Evolutionary conservation across 1,284 basidiomycete genomes (phyloP).

Genomic region (Caloboletus inedulis): DNA sequence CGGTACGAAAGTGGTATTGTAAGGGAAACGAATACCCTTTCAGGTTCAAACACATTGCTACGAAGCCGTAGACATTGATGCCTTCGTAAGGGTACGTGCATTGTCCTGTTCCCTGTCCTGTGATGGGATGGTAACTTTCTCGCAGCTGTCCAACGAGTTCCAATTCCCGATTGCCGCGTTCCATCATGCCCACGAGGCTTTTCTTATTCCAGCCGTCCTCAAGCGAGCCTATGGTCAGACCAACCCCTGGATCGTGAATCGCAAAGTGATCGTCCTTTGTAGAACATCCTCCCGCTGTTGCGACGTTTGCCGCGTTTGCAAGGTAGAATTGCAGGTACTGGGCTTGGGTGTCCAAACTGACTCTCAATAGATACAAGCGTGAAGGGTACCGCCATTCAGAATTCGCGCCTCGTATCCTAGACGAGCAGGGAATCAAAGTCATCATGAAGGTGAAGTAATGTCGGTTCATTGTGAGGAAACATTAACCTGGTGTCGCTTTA

Average conservation of each 20-base stretch:
- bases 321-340: conserved; percentile 33
- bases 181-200: conserved; percentile 87
- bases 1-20: neutral
- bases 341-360: neutral
- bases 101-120: neutral
- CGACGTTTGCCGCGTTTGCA: conserved; percentile 71
- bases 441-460: conserved; percentile 46
- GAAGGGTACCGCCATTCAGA: conserved; percentile 58
- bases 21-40: neutral
- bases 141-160: conserved; percentile 72
- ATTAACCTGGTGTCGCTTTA: conserved; percentile 22
- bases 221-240: conserved; percentile 67
- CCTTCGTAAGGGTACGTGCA: conserved; percentile 53
- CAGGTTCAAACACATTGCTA: conserved; percentile 61
- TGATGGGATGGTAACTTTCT: neutral
- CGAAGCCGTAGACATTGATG: conserved; percentile 78
- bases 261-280: conserved; percentile 7
- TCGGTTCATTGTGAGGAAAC: neutral
- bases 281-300: conserved; percentile 67
- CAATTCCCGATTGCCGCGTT: conserved; percentile 78
- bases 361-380: conserved; percentile 51
- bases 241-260: conserved; percentile 24
- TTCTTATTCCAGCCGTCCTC: conserved; percentile 76
- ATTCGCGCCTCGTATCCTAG: conserved; percentile 28
- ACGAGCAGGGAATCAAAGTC: conserved; percentile 26